These are phyloP conservation scores for Arthrobotrys iridis DNA, from an alignment of 2,329 filamentous ascomycete genomes.

Conservation along the genomic window DNA sequence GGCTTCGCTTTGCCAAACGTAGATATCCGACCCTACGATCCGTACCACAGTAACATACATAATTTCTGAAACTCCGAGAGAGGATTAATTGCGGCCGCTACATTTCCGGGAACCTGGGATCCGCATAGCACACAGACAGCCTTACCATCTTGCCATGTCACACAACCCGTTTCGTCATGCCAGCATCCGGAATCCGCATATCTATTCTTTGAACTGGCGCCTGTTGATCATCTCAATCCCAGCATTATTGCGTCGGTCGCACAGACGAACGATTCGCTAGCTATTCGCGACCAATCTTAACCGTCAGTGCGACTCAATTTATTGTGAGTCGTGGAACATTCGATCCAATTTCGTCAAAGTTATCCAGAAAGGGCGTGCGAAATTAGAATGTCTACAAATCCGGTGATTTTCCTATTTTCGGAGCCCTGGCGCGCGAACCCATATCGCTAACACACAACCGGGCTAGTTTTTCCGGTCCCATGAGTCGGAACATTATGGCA, in stretches of 20 bases:
- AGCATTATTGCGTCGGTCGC: constrained; percentile 37
- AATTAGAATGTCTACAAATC: constrained; percentile 46
- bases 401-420: constrained; percentile 41
- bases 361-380: constrained; percentile 30
- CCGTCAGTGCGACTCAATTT: constrained; percentile 22
- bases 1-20: constrained; percentile 20
- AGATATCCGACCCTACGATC: not conserved
- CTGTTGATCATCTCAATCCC: constrained; percentile 13
- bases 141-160: constrained; percentile 38
- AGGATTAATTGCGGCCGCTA: constrained; percentile 21
- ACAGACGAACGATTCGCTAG: constrained; percentile 17
- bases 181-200: constrained; percentile 12
- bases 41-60: constrained; percentile 15
- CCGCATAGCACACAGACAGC: constrained; percentile 19
- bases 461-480: constrained; percentile 14
- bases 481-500: constrained; percentile 32
- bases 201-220: constrained; percentile 33
- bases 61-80: constrained; percentile 33
- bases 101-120: constrained; percentile 47
- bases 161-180: constrained; percentile 45
- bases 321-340: constrained; percentile 9
- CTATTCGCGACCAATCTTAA: constrained; percentile 28
- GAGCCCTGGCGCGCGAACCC: constrained; percentile 14
- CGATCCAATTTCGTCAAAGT: constrained; percentile 6
- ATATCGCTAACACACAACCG: constrained; percentile 4